phyloP scores from a whole-genome alignment of 805 yeast species.

The Candida chauliodis region DNA sequence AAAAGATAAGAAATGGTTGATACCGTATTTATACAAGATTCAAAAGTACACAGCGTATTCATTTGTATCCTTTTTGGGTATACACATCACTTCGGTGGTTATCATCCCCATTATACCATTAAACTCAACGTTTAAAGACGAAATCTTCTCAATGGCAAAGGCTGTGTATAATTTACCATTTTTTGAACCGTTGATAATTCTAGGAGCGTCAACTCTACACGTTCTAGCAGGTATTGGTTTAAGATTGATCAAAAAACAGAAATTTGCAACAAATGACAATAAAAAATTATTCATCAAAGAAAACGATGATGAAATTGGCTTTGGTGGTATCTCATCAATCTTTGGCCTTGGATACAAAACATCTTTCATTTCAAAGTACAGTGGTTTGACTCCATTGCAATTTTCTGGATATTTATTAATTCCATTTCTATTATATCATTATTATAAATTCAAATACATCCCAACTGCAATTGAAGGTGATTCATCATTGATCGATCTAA shows the following conservation, averaged over 20 bases:
- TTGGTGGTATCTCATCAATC: conserved; percentile 59
- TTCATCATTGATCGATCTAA: conserved; percentile 51
- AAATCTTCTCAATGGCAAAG: conserved; percentile 56
- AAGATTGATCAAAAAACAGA: conserved; percentile 20
- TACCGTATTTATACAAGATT: conserved; percentile 15
- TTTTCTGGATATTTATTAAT: conserved; percentile 57
- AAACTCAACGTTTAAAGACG: conserved; percentile 39
- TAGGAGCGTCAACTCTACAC: conserved; percentile 47
- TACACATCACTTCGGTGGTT: conserved; percentile 56
- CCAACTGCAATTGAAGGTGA: conserved; percentile 65
- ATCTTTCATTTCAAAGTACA: conserved; percentile 38
- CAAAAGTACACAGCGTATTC: conserved; percentile 64
- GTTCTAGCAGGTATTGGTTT: conserved; percentile 49
- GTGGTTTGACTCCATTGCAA: conserved; percentile 50
- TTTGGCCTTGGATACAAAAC: conserved; percentile 53
- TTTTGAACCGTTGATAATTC: conserved; percentile 47
- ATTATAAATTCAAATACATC: conserved; percentile 40
- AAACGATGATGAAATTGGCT: conserved; percentile 46
- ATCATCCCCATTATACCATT: conserved; percentile 50
- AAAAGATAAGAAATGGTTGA: conserved; percentile 10
- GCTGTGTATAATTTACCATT: conserved; percentile 55
- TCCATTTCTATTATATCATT: conserved; percentile 46
- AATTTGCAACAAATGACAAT: conserved; percentile 11
- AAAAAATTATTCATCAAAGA: conserved; percentile 20
- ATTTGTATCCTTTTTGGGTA: conserved; percentile 51